Conservation (phyloP, 768 basidiomycete genomes). For the Calvatia gigantea region DNA sequence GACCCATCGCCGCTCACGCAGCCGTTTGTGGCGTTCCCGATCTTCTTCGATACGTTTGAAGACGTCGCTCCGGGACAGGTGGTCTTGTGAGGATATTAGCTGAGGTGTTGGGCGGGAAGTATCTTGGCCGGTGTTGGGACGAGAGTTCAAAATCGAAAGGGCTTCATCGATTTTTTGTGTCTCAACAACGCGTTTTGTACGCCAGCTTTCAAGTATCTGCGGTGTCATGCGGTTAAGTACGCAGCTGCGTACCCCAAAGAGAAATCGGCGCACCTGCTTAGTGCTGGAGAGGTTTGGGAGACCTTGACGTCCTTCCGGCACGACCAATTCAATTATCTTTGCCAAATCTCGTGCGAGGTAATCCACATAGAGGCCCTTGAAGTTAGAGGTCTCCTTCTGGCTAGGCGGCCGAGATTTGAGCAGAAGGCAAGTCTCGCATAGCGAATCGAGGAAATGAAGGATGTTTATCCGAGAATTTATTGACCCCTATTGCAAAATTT, state of each 20-base stretch:
- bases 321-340: slow-evolving; percentile 80
- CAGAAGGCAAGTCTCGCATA: slow-evolving; percentile 76
- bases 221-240: not conserved
- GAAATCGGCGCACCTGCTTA: slow-evolving; percentile 58
- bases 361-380: slow-evolving; percentile 64
- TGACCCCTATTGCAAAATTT: slow-evolving; percentile 59
- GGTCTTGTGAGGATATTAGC: slow-evolving; percentile 19
- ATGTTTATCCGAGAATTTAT: slow-evolving; percentile 94
- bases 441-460: slow-evolving; percentile 84
- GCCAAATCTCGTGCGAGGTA: slow-evolving; percentile 75
- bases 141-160: slow-evolving; percentile 49
- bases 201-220: slow-evolving; percentile 91
- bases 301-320: slow-evolving; percentile 84
- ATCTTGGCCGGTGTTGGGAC: slow-evolving; percentile 22
- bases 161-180: slow-evolving; percentile 74
- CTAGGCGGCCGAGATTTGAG: slow-evolving; percentile 46
- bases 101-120: slow-evolving; percentile 13
- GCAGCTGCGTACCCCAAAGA: not conserved
- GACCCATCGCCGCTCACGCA: slow-evolving; percentile 91
- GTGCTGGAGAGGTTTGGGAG: slow-evolving; percentile 85
- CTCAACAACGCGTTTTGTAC: slow-evolving; percentile 80
- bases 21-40: slow-evolving; percentile 86
- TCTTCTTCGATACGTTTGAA: slow-evolving; percentile 90
- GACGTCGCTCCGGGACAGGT: slow-evolving; percentile 63
- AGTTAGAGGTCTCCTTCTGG: slow-evolving; percentile 12